Base-by-base conservation (phyloP, 306 rosid species). In the Betula pendula region DNA sequence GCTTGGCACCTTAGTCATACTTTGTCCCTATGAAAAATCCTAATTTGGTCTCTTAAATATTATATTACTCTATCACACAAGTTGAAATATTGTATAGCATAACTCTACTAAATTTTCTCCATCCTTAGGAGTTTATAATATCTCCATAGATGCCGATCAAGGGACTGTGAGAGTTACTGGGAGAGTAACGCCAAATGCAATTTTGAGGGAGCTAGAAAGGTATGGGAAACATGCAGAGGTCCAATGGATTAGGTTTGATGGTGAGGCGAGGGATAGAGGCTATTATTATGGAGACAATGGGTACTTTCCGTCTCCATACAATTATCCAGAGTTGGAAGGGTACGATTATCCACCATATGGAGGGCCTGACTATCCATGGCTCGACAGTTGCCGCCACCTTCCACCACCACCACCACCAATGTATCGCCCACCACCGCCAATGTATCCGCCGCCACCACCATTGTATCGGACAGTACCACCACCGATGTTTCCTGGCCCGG, bases 211-310 rank as follows among this genome's bases (percentile, higher is more conserved):
- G 27, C 78, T 86, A 43, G 82, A 75, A 8, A 81, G 71, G 25
- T 68, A 69, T 59, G 71, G 87, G 66, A 80, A 42, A 69, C 88
- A 86, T 86, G 87, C 79, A 13, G 75, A 84, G 68, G 31, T 88
- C 12, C 75, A 77, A 59, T 77, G 75, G 48, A 11, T 73, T 3
- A 82, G 65, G 48, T 83, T 87, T 71, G 85, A 87, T 6, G 89
- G 89, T 77, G 86, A 85, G 45, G 83, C 68, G 53, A 52, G 45
- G 38, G 75, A 74, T 25, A 77, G 62, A 68, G 59, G 19, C 13
- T 56, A 11, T 43, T 12, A 77, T 70, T 70, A 45, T 70, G 75
- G 52, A 44, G 75, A 81, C 6, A 51, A 62, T 71, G 84, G 73
- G 19, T 65, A 33, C 72, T 17, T 15, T 58, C 79, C 27, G 1